Base-by-base conservation (phyloP, 2,329 filamentous ascomycete genomes). In the Trichoderma atrobrunneum region DNA sequence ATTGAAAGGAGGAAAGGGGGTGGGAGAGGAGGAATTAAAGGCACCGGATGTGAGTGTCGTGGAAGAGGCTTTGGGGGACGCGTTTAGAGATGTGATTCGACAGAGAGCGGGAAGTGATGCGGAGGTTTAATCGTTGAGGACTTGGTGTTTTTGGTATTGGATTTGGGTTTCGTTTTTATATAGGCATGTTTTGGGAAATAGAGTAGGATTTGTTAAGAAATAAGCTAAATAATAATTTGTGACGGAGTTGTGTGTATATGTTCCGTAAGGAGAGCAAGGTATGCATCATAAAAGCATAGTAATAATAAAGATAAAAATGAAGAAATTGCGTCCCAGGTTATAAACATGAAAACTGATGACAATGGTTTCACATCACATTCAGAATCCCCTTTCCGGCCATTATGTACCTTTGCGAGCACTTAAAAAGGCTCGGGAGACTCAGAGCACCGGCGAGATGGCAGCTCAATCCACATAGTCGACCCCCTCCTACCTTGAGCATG, bases 21-120 rank as follows among this genome's bases (percentile, higher is more conserved):
- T 36, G 34, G 62, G 32, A 3, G 36, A 63, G 24, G 28, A 63
- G 21, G 54, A 59, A 3, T 1, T 61, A 7, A 59, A 68, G 62
- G 73, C 77, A 32, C 76, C 80, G 61, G 79, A 80, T 56, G 81
- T 81, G 56, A 77, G 71, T 2, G 70, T 75, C 4, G 78, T 81
- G 48, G 76, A 78, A 63, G 75, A 77, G 1, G 81, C 79, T 2
- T 73, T 79, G 34, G 78, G 82, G 21, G 85, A 85, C 1, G 81
- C 85, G 72, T 84, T 87, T 12, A 74, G 74, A 11, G 74, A 80
- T 10, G 84, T 87, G 16, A 77, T 87, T 7, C 78, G 79, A 56
- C 80, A 81, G 39, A 73, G 87, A 76, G 80, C 59, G 39, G 18
- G 26, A 18, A 32, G 30, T 64, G 39, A 54, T 26, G 39, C 54